These are phyloP conservation scores for Aureobasidium sp. DNA, from an alignment of 2,329 filamentous ascomycete species.

Conservation along the genomic window DNA sequence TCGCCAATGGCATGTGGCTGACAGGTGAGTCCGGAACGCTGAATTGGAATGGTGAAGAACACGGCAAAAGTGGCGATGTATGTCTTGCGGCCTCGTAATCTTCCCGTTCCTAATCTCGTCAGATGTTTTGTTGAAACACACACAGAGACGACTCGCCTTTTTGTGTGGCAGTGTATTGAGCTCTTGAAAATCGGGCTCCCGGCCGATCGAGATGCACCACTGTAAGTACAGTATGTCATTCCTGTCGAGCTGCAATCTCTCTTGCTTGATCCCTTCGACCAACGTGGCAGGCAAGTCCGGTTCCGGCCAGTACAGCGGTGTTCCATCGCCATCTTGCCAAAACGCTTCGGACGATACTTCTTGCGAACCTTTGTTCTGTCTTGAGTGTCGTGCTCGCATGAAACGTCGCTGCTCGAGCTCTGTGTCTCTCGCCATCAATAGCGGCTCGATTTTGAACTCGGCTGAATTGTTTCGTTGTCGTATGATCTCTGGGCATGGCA, in stretches of 20 bases:
- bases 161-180: not conserved
- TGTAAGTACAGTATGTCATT: slow-evolving; percentile 20
- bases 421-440: slow-evolving; percentile 33
- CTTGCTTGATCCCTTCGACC: slow-evolving; percentile 20
- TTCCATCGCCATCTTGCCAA: slow-evolving; percentile 32
- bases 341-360: slow-evolving; percentile 28
- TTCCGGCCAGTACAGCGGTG: slow-evolving; percentile 31
- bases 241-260: slow-evolving; percentile 28
- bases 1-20: not conserved
- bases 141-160: not conserved
- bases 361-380: slow-evolving; percentile 14
- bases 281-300: slow-evolving; percentile 22
- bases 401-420: slow-evolving; percentile 34
- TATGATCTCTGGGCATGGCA: not conserved
- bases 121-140: not conserved
- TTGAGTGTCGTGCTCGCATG: slow-evolving; percentile 15
- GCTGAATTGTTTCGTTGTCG: not conserved
- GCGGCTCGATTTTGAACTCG: slow-evolving; percentile 32
- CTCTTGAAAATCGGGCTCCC: not conserved
- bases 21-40: not conserved
- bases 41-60: not conserved
- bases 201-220: not conserved
- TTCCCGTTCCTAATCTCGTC: not conserved
- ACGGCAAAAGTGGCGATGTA: not conserved
- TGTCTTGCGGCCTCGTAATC: slow-evolving; percentile 1